Base-by-base conservation (phyloP, 2,329 filamentous ascomycete species). In the Myriosclerotinia curreyana region DNA sequence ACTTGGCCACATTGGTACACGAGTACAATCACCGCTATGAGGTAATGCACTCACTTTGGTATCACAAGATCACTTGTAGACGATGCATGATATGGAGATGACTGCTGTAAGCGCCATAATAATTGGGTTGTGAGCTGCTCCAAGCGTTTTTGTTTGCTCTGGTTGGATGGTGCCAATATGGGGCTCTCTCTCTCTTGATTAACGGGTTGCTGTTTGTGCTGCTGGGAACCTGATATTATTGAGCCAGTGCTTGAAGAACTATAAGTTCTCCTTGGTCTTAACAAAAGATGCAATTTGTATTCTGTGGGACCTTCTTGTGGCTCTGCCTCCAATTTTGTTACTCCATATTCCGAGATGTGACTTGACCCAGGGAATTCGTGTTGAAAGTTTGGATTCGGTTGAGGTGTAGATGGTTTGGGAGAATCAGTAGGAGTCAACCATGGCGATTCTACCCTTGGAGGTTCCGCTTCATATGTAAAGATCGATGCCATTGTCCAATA, bases 61-160 rank as follows among this genome's bases (percentile, higher is more conserved):
- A 96, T 78, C 12, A 92, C 85, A 20, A 92, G 80, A 65, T 91
- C 87, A 36, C 86, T 87, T 5, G 88, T 88, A 31, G 90, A 90
- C 9, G 90, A 90, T 1, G 90, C 86, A 77, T 97, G 93, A 75
- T 96, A 91, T 0, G 92, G 91, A 11, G 91, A 96, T 1, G 94
- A 97, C 75, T 99, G 95, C 74, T 98, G 93, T 64, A 99, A 77
- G 56, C 95, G 85, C 95, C 95, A 99, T 8, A 99, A 79, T 31
- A 99, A 81, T 76, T 99, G 95, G 0, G 95, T 99, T 0, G 94
- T 99, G 67, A 99, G 79, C 72, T 97, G 92, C 73, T 96, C 89
- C 20, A 98, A 81, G 53, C 95, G 85, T 70, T 92, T 86, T 75
- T 96, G 92, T 31, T 92, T 87, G 36, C 87, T 87, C 71, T 93